These are phyloP conservation scores for Solanum pimpinellifolium DNA, from an alignment of 257 asterid genomes.

Conservation along the genomic window DNA sequence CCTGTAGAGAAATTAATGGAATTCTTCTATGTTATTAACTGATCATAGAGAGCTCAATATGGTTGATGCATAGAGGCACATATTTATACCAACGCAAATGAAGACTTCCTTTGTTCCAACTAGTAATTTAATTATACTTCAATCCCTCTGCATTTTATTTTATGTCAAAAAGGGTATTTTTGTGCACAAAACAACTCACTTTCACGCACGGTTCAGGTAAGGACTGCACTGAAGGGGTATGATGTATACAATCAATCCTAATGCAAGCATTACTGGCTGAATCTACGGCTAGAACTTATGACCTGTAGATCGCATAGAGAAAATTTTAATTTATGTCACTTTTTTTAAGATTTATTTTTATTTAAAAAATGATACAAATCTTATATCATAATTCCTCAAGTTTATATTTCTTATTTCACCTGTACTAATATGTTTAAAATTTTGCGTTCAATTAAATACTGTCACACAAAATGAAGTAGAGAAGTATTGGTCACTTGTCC, in stretches of 20 bases:
- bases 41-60: not conserved
- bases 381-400: not conserved
- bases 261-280: not conserved
- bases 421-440: not conserved
- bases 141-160: not conserved
- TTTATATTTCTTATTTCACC: not conserved
- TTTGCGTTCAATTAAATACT: not conserved
- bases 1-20: not conserved
- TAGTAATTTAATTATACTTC: not conserved
- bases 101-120: not conserved
- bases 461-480: not conserved
- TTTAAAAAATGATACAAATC: not conserved
- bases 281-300: not conserved
- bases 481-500: not conserved
- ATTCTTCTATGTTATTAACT: not conserved
- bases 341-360: not conserved
- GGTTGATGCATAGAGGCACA: not conserved
- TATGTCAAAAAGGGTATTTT: not conserved
- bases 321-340: not conserved
- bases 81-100: not conserved
- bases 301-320: not conserved
- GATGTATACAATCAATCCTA: not conserved
- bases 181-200: not conserved
- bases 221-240: not conserved
- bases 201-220: not conserved